These are phyloP conservation scores for Euphorbia celastroides DNA, from an alignment of 441 rosid species.

Conservation along the genomic window DNA sequence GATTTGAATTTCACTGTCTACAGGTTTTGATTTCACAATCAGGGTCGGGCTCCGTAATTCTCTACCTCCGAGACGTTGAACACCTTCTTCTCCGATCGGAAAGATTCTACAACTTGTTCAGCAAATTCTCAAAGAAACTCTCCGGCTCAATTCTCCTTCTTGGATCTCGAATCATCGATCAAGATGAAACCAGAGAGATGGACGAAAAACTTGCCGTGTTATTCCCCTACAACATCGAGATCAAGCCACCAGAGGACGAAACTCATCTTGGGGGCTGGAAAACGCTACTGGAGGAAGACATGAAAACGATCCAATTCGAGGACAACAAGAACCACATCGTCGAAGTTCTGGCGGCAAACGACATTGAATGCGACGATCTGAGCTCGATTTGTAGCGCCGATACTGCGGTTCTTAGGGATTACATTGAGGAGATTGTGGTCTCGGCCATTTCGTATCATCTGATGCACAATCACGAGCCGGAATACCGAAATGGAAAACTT, in stretches of 20 bases:
- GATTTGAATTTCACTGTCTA: too few species aligned
- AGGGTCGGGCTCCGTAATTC: slow-evolving; percentile 64
- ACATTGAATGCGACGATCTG: slow-evolving; percentile 80
- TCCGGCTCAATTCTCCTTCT: slow-evolving; percentile 71
- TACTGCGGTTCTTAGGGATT: slow-evolving; percentile 59
- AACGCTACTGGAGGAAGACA: slow-evolving; percentile 79
- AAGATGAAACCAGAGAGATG: slow-evolving; percentile 49
- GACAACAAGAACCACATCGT: slow-evolving; percentile 93
- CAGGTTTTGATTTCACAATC: slow-evolving; percentile 76
- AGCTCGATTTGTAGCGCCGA: slow-evolving; percentile 74
- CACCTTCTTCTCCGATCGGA: slow-evolving; percentile 57
- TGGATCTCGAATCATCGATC: slow-evolving; percentile 68
- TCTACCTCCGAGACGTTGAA: slow-evolving; percentile 74
- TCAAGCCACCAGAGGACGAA: slow-evolving; percentile 85
- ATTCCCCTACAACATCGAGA: slow-evolving; percentile 78
- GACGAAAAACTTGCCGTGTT: slow-evolving; percentile 56
- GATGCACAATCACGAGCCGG: slow-evolving; percentile 69
- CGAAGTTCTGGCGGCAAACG: slow-evolving; percentile 85
- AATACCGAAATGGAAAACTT: slow-evolving; percentile 91
- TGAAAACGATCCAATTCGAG: slow-evolving; percentile 74
- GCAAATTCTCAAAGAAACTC: slow-evolving; percentile 72
- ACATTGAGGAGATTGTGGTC: slow-evolving; percentile 81
- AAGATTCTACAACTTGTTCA: slow-evolving; percentile 62
- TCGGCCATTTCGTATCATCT: slow-evolving; percentile 89
- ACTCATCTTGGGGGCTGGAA: slow-evolving; percentile 73